Evolutionary conservation across 2,329 filamentous ascomycete genomes (phyloP), one percentile per base, ranked within the genome.

Genomic region (Diaporthe capsici): DNA sequence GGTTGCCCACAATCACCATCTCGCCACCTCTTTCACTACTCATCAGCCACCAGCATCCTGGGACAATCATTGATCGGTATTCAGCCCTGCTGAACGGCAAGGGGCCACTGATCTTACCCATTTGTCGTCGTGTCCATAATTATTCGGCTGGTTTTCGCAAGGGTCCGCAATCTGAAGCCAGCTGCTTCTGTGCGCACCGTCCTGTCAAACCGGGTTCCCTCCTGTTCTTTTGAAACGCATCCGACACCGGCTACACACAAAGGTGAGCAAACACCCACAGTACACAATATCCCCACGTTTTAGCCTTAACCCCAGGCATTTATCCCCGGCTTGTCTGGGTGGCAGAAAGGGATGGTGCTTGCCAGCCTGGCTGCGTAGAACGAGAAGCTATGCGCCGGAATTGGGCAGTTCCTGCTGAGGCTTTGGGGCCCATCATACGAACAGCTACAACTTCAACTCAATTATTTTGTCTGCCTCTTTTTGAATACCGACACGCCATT

Each of bases 171-270:
- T 42, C 51, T n/a, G 34, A 28, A 37, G 51, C 31, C 57, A 37
- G 9, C 15, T 61, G n/a, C 49, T 55, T 55, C 37, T 58, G 47
- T 55, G 49, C 68, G 57, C 58, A 72, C 28, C 60, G 34, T 55
- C 25, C 51, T 58, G 42, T 47, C 72, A 68, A 63, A 63, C 75
- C 60, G 22, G 75, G 53, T 75, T 75, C 60, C 61, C 60, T 72
- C 67, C 63, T 71, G 72, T 25, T 70, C 51, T 49, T 74, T 78
- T 77, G 78, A 80, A 80, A 79, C 79, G 60, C 75, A 76, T 68
- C 68, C 77, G 74, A 79, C 73, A 77, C 77, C 71, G 39, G 74
- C 77, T 75, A 55, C 51, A 28, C 47, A 55, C 60, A 72, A 75
- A 76, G 73, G 72, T 75, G 73, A 74, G 51, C 53, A 68, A 73